These are phyloP conservation scores for Phanerochaete carnosa DNA, from an alignment of 768 basidiomycete genomes.

Conservation along the genomic window DNA sequence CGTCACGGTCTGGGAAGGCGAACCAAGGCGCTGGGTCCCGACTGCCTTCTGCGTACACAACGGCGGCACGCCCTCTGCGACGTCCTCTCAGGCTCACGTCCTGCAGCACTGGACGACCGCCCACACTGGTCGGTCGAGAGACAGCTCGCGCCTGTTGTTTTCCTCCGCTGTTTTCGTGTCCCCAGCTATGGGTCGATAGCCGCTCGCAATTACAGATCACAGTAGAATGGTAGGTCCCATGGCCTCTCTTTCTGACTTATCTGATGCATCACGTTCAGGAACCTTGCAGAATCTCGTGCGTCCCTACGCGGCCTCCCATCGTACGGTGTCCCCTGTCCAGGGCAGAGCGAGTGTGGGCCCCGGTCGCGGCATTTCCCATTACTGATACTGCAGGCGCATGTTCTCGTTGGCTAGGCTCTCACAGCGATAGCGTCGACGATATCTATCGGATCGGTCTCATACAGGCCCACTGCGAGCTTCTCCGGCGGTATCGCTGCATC, in stretches of 20 bases:
- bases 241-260: not conserved
- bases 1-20: no score
- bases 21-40: no score
- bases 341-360: not conserved
- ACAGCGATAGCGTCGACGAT: not conserved
- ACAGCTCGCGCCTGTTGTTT: no score
- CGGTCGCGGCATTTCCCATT: no score
- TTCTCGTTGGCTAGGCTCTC: not conserved
- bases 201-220: not conserved
- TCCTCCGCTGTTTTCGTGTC: no score
- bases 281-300: not conserved
- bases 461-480: not conserved
- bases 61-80: no score
- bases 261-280: not conserved
- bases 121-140: no score
- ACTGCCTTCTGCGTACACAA: no score
- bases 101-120: no score
- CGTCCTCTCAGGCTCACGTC: no score
- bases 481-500: not conserved
- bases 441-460: not conserved
- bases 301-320: not conserved
- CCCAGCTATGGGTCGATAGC: no score
- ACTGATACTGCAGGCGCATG: no score
- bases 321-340: not conserved
- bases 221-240: not conserved